Percentiles rank a stretch among this genome's conserved stretches.
phyloP scores from a whole-genome alignment of 352 stramenopile species.

The Globisporangium paroecandrum region DNA sequence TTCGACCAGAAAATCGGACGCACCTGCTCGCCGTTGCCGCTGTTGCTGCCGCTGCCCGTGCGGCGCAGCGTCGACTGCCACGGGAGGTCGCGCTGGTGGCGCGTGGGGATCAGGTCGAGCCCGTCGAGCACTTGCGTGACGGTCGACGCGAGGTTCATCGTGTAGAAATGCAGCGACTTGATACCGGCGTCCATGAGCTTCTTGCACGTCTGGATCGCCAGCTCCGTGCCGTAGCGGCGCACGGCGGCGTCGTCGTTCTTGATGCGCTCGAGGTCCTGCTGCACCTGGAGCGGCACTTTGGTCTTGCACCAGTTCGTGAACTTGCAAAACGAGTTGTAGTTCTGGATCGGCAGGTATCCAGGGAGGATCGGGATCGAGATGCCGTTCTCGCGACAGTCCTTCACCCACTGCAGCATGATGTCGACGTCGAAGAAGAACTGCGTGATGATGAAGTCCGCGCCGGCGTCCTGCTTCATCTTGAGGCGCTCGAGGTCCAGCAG shows the following conservation, averaged over 20 bases:
- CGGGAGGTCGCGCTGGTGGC: slow-evolving; percentile 62
- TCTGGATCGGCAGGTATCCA: slow-evolving; percentile 87
- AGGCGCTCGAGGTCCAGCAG: slow-evolving; percentile 94
- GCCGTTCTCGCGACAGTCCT: slow-evolving; percentile 88
- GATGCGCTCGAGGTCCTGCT: slow-evolving; percentile 69
- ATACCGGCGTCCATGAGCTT: slow-evolving; percentile 78
- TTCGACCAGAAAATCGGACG: slow-evolving; percentile 99
- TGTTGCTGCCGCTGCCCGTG: slow-evolving; percentile 60
- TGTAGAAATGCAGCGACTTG: slow-evolving; percentile 92
- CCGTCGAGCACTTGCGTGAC: slow-evolving; percentile 82
- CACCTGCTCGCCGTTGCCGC: slow-evolving; percentile 76
- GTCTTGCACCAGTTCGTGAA: slow-evolving; percentile 99
- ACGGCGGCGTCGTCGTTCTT: slow-evolving; percentile 94
- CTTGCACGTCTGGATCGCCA: slow-evolving; percentile 92
- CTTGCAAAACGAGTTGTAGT: slow-evolving; percentile 96
- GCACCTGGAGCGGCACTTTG: slow-evolving; percentile 88
- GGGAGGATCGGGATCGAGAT: slow-evolving; percentile 96
- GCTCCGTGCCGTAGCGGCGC: slow-evolving; percentile 93
- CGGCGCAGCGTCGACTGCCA: slow-evolving; percentile 71
- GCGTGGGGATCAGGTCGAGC: slow-evolving; percentile 59
- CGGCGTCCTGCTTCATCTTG: slow-evolving; percentile 96
- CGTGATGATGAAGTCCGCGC: slow-evolving; percentile 99
- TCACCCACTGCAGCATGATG: slow-evolving; percentile 95
- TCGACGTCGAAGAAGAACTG: slow-evolving; percentile 99
- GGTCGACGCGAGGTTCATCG: slow-evolving; percentile 91